These are phyloP conservation scores for Colletotrichum eremochloae DNA, from an alignment of 2,329 filamentous ascomycete species.

Conservation along the genomic window DNA sequence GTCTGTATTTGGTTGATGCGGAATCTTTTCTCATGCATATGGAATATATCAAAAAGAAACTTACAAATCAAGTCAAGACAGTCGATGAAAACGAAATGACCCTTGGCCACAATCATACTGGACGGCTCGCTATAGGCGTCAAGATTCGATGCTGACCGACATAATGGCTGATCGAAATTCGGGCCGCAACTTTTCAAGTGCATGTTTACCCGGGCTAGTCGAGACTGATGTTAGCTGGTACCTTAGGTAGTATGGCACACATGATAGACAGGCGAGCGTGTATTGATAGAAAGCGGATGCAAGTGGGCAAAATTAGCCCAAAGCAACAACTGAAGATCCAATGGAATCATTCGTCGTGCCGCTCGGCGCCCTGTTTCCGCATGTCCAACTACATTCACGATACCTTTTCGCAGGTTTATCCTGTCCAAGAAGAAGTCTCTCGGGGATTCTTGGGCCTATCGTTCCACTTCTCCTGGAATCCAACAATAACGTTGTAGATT, in stretches of 20 bases:
- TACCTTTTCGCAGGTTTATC: background rate
- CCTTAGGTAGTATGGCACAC: background rate
- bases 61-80: slow-evolving; percentile 14
- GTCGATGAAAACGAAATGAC: background rate
- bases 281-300: background rate
- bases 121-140: background rate
- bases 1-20: background rate
- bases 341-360: slow-evolving; percentile 8
- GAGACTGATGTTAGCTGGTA: background rate
- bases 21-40: background rate
- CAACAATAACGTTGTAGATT: background rate
- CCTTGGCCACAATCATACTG: background rate
- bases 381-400: background rate
- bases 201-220: background rate
- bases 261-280: background rate
- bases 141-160: background rate
- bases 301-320: slow-evolving; percentile 12
- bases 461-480: background rate
- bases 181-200: background rate
- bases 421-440: background rate
- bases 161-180: background rate
- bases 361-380: background rate
- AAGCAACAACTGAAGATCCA: background rate
- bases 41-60: slow-evolving; percentile 17
- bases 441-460: background rate